Evolutionary conservation across 495 filamentous ascomycete genomes (phyloP), one percentile per base, ranked within the genome.

Genomic region (Mycothermus thermophilus): DNA sequence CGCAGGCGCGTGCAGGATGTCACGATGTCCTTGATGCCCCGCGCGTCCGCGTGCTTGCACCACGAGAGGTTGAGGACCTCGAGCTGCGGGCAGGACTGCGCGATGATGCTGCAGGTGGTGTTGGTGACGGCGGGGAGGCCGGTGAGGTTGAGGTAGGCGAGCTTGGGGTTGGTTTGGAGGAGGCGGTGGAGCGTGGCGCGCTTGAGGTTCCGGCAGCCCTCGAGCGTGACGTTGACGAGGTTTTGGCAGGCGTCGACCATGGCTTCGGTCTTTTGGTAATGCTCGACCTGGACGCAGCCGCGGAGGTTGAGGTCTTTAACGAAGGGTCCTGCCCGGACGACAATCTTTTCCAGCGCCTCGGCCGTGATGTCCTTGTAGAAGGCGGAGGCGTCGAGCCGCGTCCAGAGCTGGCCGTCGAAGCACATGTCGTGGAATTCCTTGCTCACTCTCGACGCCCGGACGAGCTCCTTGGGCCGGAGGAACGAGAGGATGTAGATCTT

Each of bases 381-480:
- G 20, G 79, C 75, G 0, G 87, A 74, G 0, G 84, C 79, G 50
- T 96, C 85, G 27, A 96, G 67, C 30, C 67, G 71, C 0, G 71
- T 72, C 90, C 90, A 97, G 12, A 97, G 60, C 57, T 97, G 90
- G 6, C 90, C 90, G 54, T 97, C 90, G 43, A 84, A 93, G 59
- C 88, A 95, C 64, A 85, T 79, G 21, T 69, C 60, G 54, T 94
- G 65, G 69, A 90, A 96, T 11, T 67, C 52, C 47, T 74, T 84
- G 47, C 75, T 85, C n/a, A 93, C 80, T 10, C 69, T 57, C 4
- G 90, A 92, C 30, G 72, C 74, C 34, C 81, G 75, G 8, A 96
- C 72, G 30, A 97, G 73, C 51, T 96, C 79, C 46, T 74, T 83
- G 8, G 88, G 86, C 18, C 60, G 68, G 18, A 96, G 58, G 47